Evolutionary conservation across 495 filamentous ascomycete genomes (phyloP), one percentile per base, ranked within the genome.

Genomic region (Aspergillus cavernicola): DNA sequence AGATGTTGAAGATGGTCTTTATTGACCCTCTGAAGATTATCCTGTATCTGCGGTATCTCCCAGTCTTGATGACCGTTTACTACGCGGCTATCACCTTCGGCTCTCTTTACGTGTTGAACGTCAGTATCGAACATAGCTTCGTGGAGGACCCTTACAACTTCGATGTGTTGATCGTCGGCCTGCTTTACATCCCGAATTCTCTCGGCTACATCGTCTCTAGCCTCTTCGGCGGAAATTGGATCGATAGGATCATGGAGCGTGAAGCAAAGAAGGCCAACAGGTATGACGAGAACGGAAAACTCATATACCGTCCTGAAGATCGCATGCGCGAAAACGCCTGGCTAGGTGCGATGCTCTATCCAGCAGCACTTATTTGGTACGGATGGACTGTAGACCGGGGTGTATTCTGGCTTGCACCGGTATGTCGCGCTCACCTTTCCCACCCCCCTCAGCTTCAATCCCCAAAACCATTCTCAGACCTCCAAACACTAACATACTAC

Each of bases 311-410:
- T 1, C 92, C 92, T 0, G 92, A 96, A 71, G 92, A 97, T 65
- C 81, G 92, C 4, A 89, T 96, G 85, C 73, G 83, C 15, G 86
- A 96, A 57, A 97, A 97, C 58, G 89, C 90, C 3, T 95, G 84
- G 86, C 66, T 95, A 1, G 89, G 87, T 7, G 86, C 85, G 1
- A 67, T 86, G 11, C 49, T 95, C 31, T 95, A 89, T 59, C 91
- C 92, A 0, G 71, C 68, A 1, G 82, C 77, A 3, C 63, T 88
- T 48, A 72, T 89, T 15, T 82, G 80, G 73, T 89, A 88, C 59
- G 85, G 85, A 5, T 89, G 85, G 85, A 72, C 74, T 1, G 83
- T 70, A 0, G 64, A 83, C 19, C 72, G 74, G 35, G 81, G 81
- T 0, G 74, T 84, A 1, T 75, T 71, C 60, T 72, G 88, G 87